These are phyloP conservation scores for Ustilago xerochloae DNA, from an alignment of 1,284 basidiomycete genomes.

Conservation along the genomic window DNA sequence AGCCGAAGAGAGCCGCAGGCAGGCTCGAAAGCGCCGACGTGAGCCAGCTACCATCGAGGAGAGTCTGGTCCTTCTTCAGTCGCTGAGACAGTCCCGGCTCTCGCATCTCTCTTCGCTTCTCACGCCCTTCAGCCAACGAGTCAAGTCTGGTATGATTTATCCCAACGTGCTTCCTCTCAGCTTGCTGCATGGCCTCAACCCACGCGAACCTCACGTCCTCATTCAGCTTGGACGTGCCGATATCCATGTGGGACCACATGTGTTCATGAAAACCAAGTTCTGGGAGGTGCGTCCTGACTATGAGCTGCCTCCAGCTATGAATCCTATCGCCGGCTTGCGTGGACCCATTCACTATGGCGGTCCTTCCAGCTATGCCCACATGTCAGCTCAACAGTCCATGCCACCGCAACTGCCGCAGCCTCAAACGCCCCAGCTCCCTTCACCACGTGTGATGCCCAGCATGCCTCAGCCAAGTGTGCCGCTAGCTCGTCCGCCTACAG, in stretches of 20 bases:
- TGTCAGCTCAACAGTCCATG: slow-evolving; percentile 16
- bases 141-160: slow-evolving; percentile 52
- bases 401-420: slow-evolving; percentile 27
- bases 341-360: slow-evolving; percentile 18
- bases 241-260: slow-evolving; percentile 59
- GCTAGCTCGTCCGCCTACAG: slow-evolving; percentile 16
- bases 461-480: slow-evolving; percentile 25
- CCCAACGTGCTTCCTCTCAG: slow-evolving; percentile 53
- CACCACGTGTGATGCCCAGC: slow-evolving; percentile 19
- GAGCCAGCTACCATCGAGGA: slow-evolving; percentile 52
- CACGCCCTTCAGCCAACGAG: slow-evolving; percentile 59
- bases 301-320: slow-evolving; percentile 33
- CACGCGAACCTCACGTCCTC: slow-evolving; percentile 54
- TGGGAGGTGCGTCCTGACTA: slow-evolving; percentile 58
- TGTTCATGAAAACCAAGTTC: slow-evolving; percentile 61
- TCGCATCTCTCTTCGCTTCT: slow-evolving; percentile 63
- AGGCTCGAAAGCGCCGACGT: slow-evolving; percentile 36
- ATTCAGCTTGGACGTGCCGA: slow-evolving; percentile 60
- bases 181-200: slow-evolving; percentile 56
- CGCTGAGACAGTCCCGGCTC: slow-evolving; percentile 64
- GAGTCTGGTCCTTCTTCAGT: slow-evolving; percentile 59
- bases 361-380: slow-evolving; percentile 10
- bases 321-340: slow-evolving; percentile 17
- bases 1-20: slow-evolving; percentile 33
- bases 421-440: slow-evolving; percentile 28